Conservation (phyloP, 108 stramenopile species). For the Skeletonema menzelii region DNA sequence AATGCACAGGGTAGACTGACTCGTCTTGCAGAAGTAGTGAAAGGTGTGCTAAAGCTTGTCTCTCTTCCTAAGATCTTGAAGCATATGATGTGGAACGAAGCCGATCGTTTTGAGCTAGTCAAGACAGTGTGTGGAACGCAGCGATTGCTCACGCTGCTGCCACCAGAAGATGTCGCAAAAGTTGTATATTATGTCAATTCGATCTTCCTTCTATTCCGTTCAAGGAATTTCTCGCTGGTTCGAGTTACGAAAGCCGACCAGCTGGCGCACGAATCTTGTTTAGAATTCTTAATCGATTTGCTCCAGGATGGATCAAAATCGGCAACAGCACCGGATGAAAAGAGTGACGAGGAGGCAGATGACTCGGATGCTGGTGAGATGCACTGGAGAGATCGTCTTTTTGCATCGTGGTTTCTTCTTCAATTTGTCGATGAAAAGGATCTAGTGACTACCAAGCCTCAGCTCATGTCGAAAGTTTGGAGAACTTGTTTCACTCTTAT, state of each 20-base stretch:
- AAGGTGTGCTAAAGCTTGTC: slow-evolving; percentile 77
- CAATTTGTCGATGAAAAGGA: slow-evolving; percentile 69
- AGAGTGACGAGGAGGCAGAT: not conserved
- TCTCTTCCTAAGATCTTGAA: slow-evolving; percentile 62
- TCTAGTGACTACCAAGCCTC: slow-evolving; percentile 27
- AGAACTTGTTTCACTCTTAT: slow-evolving; percentile 64
- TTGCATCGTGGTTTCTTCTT: slow-evolving; percentile 79
- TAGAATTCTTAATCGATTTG: slow-evolving; percentile 60
- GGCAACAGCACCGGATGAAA: slow-evolving; percentile 29
- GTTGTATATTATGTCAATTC: slow-evolving; percentile 78
- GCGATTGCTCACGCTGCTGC: slow-evolving; percentile 63
- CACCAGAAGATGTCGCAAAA: slow-evolving; percentile 85
- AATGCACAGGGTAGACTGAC: slow-evolving; percentile 75
- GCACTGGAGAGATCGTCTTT: slow-evolving; percentile 86
- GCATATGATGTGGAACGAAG: slow-evolving; percentile 51
- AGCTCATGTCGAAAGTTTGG: slow-evolving; percentile 54
- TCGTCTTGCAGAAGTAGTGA: slow-evolving; percentile 83
- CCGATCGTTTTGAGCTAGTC: slow-evolving; percentile 58
- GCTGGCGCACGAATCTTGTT: slow-evolving; percentile 48
- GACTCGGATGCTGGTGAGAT: slow-evolving; percentile 48
- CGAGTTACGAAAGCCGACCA: slow-evolving; percentile 51
- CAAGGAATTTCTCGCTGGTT: slow-evolving; percentile 63
- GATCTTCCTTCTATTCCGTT: slow-evolving; percentile 75
- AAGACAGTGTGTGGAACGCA: slow-evolving; percentile 74
- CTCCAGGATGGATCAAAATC: slow-evolving; percentile 27